These are phyloP conservation scores for Colletotrichum tropicale DNA, from an alignment of 2,329 filamentous ascomycete species.

Conservation along the genomic window DNA sequence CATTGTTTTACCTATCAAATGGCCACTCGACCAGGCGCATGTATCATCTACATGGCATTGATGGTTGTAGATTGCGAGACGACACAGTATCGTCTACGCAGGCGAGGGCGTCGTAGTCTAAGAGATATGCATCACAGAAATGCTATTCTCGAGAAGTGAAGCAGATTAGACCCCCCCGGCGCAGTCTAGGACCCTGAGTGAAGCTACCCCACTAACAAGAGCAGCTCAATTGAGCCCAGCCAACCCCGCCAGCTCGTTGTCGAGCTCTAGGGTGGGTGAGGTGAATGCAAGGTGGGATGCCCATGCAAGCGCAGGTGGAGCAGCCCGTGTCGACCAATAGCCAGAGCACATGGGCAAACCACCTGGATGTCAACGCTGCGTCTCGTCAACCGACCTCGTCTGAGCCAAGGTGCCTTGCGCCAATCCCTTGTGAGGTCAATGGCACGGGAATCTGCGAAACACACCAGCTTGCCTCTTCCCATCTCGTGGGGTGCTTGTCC, in stretches of 20 bases:
- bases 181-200: slow-evolving; percentile 7
- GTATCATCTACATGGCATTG: background rate
- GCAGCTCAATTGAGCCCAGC: slow-evolving; percentile 3
- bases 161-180: background rate
- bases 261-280: slow-evolving; percentile 1
- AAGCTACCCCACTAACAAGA: slow-evolving; percentile 3
- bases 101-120: background rate
- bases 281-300: background rate
- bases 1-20: background rate
- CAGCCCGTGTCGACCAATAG: slow-evolving; percentile 40
- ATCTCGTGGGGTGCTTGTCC: background rate
- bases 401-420: slow-evolving; percentile 10
- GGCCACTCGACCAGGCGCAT: background rate
- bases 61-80: background rate
- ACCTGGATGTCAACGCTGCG: slow-evolving; percentile 9
- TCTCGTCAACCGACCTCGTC: background rate
- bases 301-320: slow-evolving; percentile 11
- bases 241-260: slow-evolving; percentile 12
- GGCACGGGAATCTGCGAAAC: slow-evolving; percentile 6
- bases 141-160: background rate
- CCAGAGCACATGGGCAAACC: slow-evolving; percentile 43
- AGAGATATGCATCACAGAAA: background rate
- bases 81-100: slow-evolving; percentile 1
- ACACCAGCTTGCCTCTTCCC: background rate
- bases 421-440: slow-evolving; percentile 11